Percentiles rank a stretch among this genome's conserved stretches.
Evolutionary conservation across 2,329 filamentous ascomycete genomes (phyloP).

Genomic region (Hysterium pulicare): DNA sequence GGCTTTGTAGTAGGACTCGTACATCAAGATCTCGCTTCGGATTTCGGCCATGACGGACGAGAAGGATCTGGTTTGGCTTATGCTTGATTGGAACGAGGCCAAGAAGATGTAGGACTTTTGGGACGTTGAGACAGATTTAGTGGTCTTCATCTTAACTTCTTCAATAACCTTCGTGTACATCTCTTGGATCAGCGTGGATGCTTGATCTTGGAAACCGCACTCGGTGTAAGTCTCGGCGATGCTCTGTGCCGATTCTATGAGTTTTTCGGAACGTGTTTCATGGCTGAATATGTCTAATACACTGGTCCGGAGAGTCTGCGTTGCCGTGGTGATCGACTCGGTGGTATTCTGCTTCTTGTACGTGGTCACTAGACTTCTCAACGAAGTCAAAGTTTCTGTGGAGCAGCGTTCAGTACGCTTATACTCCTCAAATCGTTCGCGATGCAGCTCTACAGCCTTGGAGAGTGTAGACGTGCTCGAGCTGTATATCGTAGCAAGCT

Average conservation of each 20-base stretch:
- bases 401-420: conserved; percentile 15
- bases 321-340: conserved; percentile 17
- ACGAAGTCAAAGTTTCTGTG: conserved; percentile 15
- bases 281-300: conserved; percentile 18
- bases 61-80: conserved; percentile 39
- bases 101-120: conserved; percentile 35
- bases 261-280: conserved; percentile 16
- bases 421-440: conserved; percentile 15
- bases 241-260: conserved; percentile 18
- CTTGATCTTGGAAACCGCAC: conserved; percentile 15
- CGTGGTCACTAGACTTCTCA: conserved; percentile 14
- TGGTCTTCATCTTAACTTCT: conserved; percentile 12
- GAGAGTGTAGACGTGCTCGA: conserved; percentile 30
- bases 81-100: conserved; percentile 42
- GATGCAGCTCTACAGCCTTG: conserved; percentile 18
- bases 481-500: conserved; percentile 48
- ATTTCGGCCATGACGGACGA: conserved; percentile 44
- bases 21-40: conserved; percentile 28
- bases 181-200: conserved; percentile 14
- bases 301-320: conserved; percentile 15
- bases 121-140: conserved; percentile 10
- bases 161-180: conserved; percentile 19
- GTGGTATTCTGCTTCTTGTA: conserved; percentile 22
- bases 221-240: conserved; percentile 21
- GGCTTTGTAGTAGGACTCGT: conserved; percentile 24